phyloP scores from a whole-genome alignment of 208 protist genomes.

The Trypanosoma melophagium region DNA sequence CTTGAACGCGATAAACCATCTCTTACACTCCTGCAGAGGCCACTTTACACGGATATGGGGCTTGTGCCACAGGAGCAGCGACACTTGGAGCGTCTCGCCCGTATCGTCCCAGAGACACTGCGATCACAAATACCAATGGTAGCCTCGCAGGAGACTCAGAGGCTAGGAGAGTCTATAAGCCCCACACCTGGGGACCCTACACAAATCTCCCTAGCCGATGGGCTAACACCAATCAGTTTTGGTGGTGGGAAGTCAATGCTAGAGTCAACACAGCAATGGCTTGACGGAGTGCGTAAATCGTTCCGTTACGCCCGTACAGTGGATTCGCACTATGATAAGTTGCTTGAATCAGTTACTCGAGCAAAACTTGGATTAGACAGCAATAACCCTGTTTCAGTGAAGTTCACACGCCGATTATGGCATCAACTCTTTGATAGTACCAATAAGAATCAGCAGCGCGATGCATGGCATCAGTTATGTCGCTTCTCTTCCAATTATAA shows the following conservation, averaged over 20 bases:
- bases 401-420: constrained; percentile 56
- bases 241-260: background rate
- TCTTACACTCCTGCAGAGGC: constrained; percentile 72
- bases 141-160: constrained; percentile 3
- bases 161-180: background rate
- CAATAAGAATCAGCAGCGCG: constrained; percentile 46
- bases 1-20: constrained; percentile 62
- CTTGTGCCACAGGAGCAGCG: constrained; percentile 71
- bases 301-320: constrained; percentile 56
- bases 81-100: constrained; percentile 64
- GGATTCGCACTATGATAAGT: constrained; percentile 49
- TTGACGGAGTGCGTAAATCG: constrained; percentile 48
- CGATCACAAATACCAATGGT: constrained; percentile 6
- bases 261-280: constrained; percentile 34
- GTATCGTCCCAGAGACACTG: constrained; percentile 49
- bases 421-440: constrained; percentile 39
- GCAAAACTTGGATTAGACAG: constrained; percentile 67
- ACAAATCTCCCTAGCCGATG: too few relatives aligned
- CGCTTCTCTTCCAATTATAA: constrained; percentile 67
- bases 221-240: too few relatives aligned
- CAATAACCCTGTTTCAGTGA: constrained; percentile 29
- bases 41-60: constrained; percentile 86
- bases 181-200: background rate
- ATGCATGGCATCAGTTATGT: constrained; percentile 68
- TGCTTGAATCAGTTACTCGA: constrained; percentile 53